Conservation (phyloP, 2,329 filamentous ascomycete genomes). For the Talaromyces islandicus region DNA sequence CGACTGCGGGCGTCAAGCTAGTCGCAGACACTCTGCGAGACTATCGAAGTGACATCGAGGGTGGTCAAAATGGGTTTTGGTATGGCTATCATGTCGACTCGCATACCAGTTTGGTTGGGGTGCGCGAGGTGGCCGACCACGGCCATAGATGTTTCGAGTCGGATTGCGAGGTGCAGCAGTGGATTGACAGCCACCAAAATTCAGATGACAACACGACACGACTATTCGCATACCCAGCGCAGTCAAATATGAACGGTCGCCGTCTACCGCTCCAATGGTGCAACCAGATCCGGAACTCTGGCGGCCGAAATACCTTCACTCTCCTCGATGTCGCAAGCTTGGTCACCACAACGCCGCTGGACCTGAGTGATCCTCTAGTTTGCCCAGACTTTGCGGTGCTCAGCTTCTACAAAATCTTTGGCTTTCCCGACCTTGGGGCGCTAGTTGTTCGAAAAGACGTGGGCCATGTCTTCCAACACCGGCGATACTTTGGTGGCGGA, state of each 20-base stretch:
- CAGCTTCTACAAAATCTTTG: slow-evolving; percentile 97
- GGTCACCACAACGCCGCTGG: slow-evolving; percentile 68
- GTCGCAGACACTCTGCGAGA: slow-evolving; percentile 72
- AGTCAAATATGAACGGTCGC: slow-evolving; percentile 87
- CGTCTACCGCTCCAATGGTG: slow-evolving; percentile 69
- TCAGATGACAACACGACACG: slow-evolving; percentile 17
- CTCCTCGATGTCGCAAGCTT: slow-evolving; percentile 80
- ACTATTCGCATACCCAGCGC: slow-evolving; percentile 78
- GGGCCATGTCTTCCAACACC: slow-evolving; percentile 55
- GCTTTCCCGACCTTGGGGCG: slow-evolving; percentile 85
- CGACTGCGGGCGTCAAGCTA: slow-evolving; percentile 84
- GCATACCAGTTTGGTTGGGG: slow-evolving; percentile 82
- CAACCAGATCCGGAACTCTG: slow-evolving; percentile 36
- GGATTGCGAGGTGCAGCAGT: slow-evolving; percentile 58
- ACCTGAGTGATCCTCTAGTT: slow-evolving; percentile 55
- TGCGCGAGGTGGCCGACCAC: slow-evolving; percentile 62
- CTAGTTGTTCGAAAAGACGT: slow-evolving; percentile 73
- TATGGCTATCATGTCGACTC: slow-evolving; percentile 79
- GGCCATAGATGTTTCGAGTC: slow-evolving; percentile 59
- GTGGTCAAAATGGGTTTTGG: slow-evolving; percentile 54
- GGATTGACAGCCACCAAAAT: slow-evolving; percentile 46
- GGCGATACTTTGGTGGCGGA: slow-evolving; percentile 86
- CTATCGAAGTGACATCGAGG: slow-evolving; percentile 18
- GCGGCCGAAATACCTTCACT: slow-evolving; percentile 47
- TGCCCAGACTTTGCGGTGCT: slow-evolving; percentile 81